phyloP scores from a whole-genome alignment of 176 grass and related monocot species.

The Aegilops tauschii region DNA sequence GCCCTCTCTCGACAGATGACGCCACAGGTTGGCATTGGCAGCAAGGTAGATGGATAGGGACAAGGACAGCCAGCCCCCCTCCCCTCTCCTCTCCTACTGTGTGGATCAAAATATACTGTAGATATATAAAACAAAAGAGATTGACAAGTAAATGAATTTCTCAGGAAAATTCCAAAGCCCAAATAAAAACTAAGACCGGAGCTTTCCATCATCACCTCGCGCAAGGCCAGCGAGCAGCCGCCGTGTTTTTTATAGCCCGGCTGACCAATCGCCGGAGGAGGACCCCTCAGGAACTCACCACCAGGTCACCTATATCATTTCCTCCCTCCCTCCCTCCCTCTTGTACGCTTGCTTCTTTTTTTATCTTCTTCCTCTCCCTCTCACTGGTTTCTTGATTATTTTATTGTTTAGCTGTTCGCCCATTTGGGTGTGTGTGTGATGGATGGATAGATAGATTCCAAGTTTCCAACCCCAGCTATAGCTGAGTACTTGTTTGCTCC shows the following conservation, averaged over 20 bases:
- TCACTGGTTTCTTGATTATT: background rate
- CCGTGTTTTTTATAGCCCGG: slow-evolving; percentile 9
- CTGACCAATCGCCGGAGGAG: slow-evolving; percentile 32
- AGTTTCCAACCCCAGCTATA: slow-evolving; percentile 41
- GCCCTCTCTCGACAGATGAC: background rate
- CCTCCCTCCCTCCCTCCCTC: background rate
- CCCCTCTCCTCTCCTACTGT: background rate
- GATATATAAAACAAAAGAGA: background rate
- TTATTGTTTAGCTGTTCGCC: slow-evolving; percentile 31
- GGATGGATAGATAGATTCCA: slow-evolving; percentile 40
- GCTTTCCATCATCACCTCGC: background rate
- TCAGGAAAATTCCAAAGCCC: background rate
- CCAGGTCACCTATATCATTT: slow-evolving; percentile 40
- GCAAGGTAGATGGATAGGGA: slow-evolving; percentile 51
- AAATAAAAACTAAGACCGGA: slow-evolving; percentile 32
- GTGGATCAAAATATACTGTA: background rate
- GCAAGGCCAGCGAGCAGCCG: slow-evolving; percentile 20
- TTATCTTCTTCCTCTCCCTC: background rate
- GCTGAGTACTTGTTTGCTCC: slow-evolving; percentile 12
- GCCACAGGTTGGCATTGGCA: slow-evolving; percentile 42
- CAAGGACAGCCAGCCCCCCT: slow-evolving; percentile 14
- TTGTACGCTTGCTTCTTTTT: background rate
- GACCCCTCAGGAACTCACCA: background rate
- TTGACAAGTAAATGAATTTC: background rate
- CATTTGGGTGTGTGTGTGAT: slow-evolving; percentile 36